Percentiles rank a stretch among this genome's conserved stretches.
Conservation (phyloP, 2,329 filamentous ascomycete genomes). For the Cordyceps militaris region DNA sequence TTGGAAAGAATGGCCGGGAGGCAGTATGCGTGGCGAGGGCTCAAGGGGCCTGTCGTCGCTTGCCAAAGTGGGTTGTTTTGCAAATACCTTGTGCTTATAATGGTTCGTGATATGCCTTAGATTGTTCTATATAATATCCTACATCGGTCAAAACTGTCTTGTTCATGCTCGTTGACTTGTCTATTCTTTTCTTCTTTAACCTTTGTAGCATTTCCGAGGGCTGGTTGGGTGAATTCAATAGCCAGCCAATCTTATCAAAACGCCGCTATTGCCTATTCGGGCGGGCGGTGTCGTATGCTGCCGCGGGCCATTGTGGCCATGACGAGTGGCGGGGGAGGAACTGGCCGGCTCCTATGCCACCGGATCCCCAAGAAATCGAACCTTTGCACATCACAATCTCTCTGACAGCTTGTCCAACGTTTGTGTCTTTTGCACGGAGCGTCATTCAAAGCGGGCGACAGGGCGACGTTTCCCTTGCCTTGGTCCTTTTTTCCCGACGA, state of each 20-base stretch:
- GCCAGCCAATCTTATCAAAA: conserved; percentile 17
- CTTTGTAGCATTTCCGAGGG: too few relatives aligned
- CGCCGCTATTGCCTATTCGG: conserved; percentile 8
- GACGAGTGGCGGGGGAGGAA: conserved; percentile 9
- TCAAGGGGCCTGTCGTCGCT: conserved; percentile 16
- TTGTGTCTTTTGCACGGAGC: not conserved
- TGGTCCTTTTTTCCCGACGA: not conserved
- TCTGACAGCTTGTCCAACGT: not conserved
- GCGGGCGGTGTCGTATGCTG: conserved; percentile 12
- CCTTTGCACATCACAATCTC: not conserved
- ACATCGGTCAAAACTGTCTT: not conserved
- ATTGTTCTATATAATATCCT: conserved; percentile 8
- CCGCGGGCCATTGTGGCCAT: not conserved
- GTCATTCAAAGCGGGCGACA: not conserved
- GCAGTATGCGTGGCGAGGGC: not conserved
- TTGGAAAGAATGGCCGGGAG: conserved; percentile 9
- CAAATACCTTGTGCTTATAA: conserved; percentile 24
- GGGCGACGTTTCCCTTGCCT: not conserved
- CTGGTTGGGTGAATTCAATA: too few relatives aligned
- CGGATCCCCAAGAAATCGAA: not conserved
- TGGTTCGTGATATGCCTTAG: conserved; percentile 4
- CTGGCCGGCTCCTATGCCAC: not conserved
- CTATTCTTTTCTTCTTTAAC: too few relatives aligned
- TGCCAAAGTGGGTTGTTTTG: conserved; percentile 27
- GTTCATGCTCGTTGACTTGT: too few relatives aligned